phyloP scores from a whole-genome alignment of 75 land plant species.

The Cupressus sempervirens region DNA sequence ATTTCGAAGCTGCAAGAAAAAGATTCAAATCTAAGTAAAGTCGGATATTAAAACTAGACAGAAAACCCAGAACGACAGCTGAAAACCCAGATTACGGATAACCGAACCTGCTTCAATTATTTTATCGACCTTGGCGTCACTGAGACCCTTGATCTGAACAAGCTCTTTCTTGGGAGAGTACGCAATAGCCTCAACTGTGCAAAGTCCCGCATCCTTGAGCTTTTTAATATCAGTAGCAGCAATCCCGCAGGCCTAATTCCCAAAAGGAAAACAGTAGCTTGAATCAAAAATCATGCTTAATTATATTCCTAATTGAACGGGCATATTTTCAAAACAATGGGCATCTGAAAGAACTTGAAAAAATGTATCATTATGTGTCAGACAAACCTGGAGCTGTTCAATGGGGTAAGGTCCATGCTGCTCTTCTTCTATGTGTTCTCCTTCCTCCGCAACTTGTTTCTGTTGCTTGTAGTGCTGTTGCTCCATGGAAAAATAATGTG shows the following conservation, averaged over 20 bases:
- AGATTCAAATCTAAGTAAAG: neutral
- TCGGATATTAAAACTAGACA: neutral
- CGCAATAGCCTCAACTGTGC: constrained; percentile 91
- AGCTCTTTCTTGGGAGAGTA: constrained; percentile 93
- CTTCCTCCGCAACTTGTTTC: constrained; percentile 31
- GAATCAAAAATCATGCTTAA: neutral
- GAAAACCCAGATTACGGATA: neutral
- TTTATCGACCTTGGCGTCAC: constrained; percentile 93
- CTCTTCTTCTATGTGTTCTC: constrained; percentile 43
- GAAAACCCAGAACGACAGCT: neutral
- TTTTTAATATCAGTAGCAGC: constrained; percentile 82
- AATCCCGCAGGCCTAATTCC: constrained; percentile 67
- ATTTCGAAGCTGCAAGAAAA: constrained; percentile 66
- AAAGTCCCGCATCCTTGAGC: constrained; percentile 87
- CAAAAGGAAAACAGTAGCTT: neutral
- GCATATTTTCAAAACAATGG: neutral
- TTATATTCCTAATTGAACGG: neutral
- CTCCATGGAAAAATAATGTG: constrained; percentile 17
- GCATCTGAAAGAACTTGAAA: neutral
- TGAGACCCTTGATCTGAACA: constrained; percentile 84
- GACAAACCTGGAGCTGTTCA: constrained; percentile 81
- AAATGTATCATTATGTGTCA: neutral
- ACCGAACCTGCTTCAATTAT: constrained; percentile 77
- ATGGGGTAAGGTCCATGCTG: constrained; percentile 86
- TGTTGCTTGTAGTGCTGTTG: constrained; percentile 37